phyloP scores from a whole-genome alignment of 805 yeast species.

The Myxozyma kluyveri region DNA sequence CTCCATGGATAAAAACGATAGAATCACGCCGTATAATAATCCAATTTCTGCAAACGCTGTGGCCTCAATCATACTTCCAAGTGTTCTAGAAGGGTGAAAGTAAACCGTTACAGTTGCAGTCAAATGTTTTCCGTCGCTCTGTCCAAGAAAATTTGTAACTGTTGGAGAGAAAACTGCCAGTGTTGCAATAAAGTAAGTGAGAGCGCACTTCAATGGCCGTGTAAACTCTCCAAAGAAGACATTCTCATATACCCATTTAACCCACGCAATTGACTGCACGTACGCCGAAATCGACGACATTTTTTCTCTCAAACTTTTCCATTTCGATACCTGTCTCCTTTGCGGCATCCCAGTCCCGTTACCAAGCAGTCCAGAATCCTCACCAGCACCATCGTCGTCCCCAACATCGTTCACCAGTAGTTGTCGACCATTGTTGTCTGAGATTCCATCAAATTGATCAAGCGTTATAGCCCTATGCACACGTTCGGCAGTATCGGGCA shows the following conservation, averaged over 20 bases:
- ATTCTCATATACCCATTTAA: constrained; percentile 13
- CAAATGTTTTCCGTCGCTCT: constrained; percentile 72
- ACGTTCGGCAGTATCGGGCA: constrained; percentile 14
- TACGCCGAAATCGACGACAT: neutral
- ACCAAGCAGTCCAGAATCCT: constrained; percentile 4
- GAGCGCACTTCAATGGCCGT: constrained; percentile 54
- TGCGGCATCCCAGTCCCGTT: neutral
- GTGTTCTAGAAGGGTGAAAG: constrained; percentile 76
- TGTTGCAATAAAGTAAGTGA: constrained; percentile 72
- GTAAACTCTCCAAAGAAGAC: constrained; percentile 15
- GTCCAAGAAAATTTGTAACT: constrained; percentile 52
- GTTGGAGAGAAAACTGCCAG: constrained; percentile 61
- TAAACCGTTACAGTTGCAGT: constrained; percentile 84
- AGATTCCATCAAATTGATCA: constrained; percentile 10
- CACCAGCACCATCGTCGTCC: constrained; percentile 8
- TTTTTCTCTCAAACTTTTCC: neutral
- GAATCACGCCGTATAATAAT: constrained; percentile 51
- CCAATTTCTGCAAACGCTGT: constrained; percentile 58
- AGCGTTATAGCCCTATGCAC: constrained; percentile 28
- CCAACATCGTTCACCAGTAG: constrained; percentile 2
- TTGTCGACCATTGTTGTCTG: constrained; percentile 6
- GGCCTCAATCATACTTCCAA: constrained; percentile 78
- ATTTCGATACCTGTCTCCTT: neutral
- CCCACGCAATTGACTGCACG: constrained; percentile 2
- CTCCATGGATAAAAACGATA: constrained; percentile 54